Base-by-base conservation (phyloP, 2,329 filamentous ascomycete genomes). In the Purpureocillium lavendulum region DNA sequence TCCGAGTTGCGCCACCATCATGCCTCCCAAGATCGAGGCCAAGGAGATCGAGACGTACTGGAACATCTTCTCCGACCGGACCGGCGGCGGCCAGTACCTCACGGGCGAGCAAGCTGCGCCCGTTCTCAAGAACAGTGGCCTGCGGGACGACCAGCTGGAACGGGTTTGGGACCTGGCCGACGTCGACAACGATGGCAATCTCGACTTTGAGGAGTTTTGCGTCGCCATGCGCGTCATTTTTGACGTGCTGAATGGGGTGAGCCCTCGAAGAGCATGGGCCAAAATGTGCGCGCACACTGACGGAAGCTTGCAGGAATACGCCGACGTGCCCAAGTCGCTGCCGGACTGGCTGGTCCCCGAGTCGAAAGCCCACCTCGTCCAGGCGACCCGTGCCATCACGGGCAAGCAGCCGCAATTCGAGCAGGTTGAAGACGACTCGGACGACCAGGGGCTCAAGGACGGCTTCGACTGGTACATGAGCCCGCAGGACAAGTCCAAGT, bases 401-500 rank as follows among this genome's bases (percentile, higher is more conserved):
- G 84, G 84, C 45, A 81, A 82, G 49, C 84, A 86, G 49, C 76
- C 84, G 38, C 80, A 84, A 51, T 96, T 97, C 60, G 89, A 95
- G 62, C 75, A 80, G 45, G 79, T 94, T 43, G 84, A 88, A 40
- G 84, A 88, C 51, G 85, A 94, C 44, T 78, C 82, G 48, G 89
- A 95, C 51, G 80, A 82, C 4, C 78, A 80, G 1, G 88, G 88
- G 1, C 70, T 98, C 46, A 94, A 94, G 60, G 88, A 96, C 62
- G 90, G 90, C 11, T 98, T 98, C 62, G 92, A 98, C 61, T 98
- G 92, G 92, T 98, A 98, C 68, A 98, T 98, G 87, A 88, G 80
- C 44, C 92, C 92, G 1, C 65, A 71, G 24, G 89, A 98, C 66
- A 94, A 94, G 66, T 59, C 78, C 48, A 97, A 96, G 64, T 98